phyloP scores from a whole-genome alignment of 768 basidiomycete genomes.

The Boletus vermiculosoides region DNA sequence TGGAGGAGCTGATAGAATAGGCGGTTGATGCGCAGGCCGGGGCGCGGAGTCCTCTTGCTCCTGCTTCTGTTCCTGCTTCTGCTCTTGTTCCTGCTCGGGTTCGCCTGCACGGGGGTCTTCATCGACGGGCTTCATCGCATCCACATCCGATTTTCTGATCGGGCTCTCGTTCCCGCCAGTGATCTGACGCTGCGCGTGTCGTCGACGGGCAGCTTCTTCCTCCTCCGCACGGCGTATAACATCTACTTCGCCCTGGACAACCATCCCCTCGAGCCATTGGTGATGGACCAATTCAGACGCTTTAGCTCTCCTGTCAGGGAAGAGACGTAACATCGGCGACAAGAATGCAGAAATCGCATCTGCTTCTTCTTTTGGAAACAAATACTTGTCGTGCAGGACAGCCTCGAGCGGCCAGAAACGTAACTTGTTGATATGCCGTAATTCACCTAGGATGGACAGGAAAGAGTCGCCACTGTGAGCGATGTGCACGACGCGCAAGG shows the following conservation, averaged over 20 bases:
- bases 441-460: slow-evolving; percentile 52
- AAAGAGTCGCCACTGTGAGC: slow-evolving; percentile 7
- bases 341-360: slow-evolving; percentile 80
- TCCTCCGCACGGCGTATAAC: slow-evolving; percentile 65
- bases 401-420: slow-evolving; percentile 85
- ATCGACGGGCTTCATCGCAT: slow-evolving; percentile 79
- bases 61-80: slow-evolving; percentile 9
- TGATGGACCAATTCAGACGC: slow-evolving; percentile 86
- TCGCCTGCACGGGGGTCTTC: slow-evolving; percentile 30
- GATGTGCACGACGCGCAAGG: neutral
- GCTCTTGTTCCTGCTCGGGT: slow-evolving; percentile 11
- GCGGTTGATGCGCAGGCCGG: slow-evolving; percentile 25
- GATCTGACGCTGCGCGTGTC: slow-evolving; percentile 12
- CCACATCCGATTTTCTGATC: slow-evolving; percentile 35
- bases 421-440: slow-evolving; percentile 91
- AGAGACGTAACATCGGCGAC: slow-evolving; percentile 84
- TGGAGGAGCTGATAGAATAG: slow-evolving; percentile 36
- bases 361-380: slow-evolving; percentile 82
- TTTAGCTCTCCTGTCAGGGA: slow-evolving; percentile 85
- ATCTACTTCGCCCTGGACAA: slow-evolving; percentile 90
- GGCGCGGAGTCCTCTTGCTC: slow-evolving; percentile 1
- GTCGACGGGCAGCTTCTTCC: slow-evolving; percentile 38
- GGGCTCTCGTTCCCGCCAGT: slow-evolving; percentile 7
- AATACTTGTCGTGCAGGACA: slow-evolving; percentile 92
- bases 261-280: slow-evolving; percentile 79